Evolutionary conservation across 768 basidiomycete genomes (phyloP).

Genomic region (Lactarius evosmus): DNA sequence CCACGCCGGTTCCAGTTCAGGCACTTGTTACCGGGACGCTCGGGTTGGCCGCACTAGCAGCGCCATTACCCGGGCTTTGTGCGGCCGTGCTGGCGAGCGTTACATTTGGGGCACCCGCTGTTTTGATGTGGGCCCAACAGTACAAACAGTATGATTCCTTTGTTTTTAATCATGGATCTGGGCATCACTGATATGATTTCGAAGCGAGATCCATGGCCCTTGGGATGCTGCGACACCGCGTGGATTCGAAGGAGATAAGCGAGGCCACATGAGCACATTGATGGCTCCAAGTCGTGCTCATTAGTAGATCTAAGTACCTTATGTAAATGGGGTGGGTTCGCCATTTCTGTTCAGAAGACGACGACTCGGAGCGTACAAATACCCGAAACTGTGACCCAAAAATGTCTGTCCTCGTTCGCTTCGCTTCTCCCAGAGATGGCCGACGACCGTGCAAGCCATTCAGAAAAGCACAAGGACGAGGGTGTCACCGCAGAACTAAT

Average conservation of each 20-base stretch:
- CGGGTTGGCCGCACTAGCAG: constrained; percentile 51
- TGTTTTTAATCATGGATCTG: neutral
- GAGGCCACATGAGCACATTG: neutral
- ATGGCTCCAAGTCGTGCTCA: too few species aligned
- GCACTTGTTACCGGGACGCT: constrained; percentile 52
- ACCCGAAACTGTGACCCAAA: neutral
- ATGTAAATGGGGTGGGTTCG: neutral
- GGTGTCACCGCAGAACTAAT: neutral
- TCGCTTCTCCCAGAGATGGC: constrained; percentile 10
- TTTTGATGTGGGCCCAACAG: constrained; percentile 80
- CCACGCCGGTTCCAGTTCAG: constrained; percentile 46
- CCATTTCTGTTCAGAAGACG: neutral
- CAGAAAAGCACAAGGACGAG: neutral
- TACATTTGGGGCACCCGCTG: constrained; percentile 68
- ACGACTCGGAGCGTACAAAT: neutral
- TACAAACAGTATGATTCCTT: constrained; percentile 70
- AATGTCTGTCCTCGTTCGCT: neutral
- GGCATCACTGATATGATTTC: constrained; percentile 14
- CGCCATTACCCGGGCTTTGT: constrained; percentile 56
- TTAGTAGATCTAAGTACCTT: neutral
- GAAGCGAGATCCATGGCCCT: constrained; percentile 84
- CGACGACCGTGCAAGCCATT: neutral
- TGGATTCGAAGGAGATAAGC: neutral
- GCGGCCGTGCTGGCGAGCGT: constrained; percentile 49
- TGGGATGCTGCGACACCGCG: constrained; percentile 84